Percentiles rank a stretch among this genome's conserved stretches.
phyloP scores from a whole-genome alignment of 2,329 filamentous ascomycete genomes.

The Phialophora macrospora region DNA sequence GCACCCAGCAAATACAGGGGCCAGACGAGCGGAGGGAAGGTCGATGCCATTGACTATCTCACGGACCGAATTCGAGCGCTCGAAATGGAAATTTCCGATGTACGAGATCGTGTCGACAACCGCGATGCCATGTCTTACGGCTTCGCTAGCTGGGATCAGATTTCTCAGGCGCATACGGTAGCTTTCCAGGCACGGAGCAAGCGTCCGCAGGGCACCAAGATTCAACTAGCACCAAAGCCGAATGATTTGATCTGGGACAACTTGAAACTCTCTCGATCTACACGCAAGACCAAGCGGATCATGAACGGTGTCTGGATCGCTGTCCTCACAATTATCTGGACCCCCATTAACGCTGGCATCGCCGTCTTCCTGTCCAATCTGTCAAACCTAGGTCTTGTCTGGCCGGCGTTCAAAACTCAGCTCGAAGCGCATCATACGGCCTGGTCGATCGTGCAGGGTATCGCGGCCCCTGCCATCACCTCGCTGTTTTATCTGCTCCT shows the following conservation, averaged over 20 bases:
- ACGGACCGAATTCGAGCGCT: conserved; percentile 82
- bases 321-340: conserved; percentile 81
- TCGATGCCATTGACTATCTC: conserved; percentile 93
- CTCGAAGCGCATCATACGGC: conserved; percentile 66
- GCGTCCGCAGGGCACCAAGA: conserved; percentile 75
- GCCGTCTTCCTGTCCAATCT: conserved; percentile 91
- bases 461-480: conserved; percentile 82
- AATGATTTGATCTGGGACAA: conserved; percentile 98
- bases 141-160: conserved; percentile 90
- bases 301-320: conserved; percentile 84
- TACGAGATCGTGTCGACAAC: conserved; percentile 80
- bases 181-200: conserved; percentile 82
- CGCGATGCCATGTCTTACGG: conserved; percentile 88
- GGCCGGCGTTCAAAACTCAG: conserved; percentile 72
- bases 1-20: conserved; percentile 70
- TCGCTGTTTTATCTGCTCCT: conserved; percentile 86
- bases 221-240: conserved; percentile 80
- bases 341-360: conserved; percentile 90
- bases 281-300: conserved; percentile 72
- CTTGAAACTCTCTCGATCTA: conserved; percentile 70
- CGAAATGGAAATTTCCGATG: conserved; percentile 82
- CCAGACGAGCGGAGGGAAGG: conserved; percentile 71
- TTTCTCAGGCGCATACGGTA: conserved; percentile 84
- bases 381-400: conserved; percentile 76
- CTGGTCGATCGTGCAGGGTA: conserved; percentile 92